Conservation (phyloP, 371 early-diverging fungal genomes). For the Mortierella polycephala region DNA sequence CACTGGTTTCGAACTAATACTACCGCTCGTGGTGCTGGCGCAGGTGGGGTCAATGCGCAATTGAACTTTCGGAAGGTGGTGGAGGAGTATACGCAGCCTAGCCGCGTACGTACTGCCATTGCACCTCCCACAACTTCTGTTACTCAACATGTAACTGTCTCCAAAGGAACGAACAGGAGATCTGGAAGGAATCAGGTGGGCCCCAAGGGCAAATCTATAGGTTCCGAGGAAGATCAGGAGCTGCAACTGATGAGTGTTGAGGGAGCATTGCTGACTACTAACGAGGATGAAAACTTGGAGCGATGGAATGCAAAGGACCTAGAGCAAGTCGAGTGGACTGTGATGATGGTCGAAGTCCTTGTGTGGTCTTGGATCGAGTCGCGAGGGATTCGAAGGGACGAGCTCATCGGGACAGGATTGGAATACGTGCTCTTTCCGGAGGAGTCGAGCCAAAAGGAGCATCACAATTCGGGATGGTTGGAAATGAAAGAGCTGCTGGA, state of each 20-base stretch:
- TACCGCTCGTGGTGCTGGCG: not conserved
- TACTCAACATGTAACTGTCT: not conserved
- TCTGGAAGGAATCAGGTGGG: not conserved
- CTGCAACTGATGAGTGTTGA: not conserved
- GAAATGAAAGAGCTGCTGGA: conserved; percentile 22
- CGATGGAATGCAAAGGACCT: conserved; percentile 44
- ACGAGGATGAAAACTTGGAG: conserved; percentile 4
- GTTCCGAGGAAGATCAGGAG: too few species aligned
- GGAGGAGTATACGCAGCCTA: conserved; percentile 32
- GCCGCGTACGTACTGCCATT: conserved; percentile 8
- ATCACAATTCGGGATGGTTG: conserved; percentile 34
- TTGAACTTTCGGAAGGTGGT: conserved; percentile 27
- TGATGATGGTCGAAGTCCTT: conserved; percentile 46
- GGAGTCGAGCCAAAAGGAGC: not conserved
- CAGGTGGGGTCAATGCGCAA: not conserved
- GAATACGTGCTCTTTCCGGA: conserved; percentile 27
- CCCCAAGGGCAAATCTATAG: too few species aligned
- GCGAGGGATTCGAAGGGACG: conserved; percentile 29
- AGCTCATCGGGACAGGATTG: conserved; percentile 29
- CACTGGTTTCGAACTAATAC: conserved; percentile 37
- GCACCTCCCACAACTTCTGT: not conserved
- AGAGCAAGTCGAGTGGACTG: conserved; percentile 36
- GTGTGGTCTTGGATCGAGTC: conserved; percentile 47
- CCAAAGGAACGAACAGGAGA: not conserved
- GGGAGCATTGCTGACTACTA: not conserved